Percentiles rank a stretch among this genome's conserved stretches.
These are phyloP conservation scores for Pilaira anomala DNA, from an alignment of 192 early-diverging fungal genomes.

Conservation along the genomic window DNA sequence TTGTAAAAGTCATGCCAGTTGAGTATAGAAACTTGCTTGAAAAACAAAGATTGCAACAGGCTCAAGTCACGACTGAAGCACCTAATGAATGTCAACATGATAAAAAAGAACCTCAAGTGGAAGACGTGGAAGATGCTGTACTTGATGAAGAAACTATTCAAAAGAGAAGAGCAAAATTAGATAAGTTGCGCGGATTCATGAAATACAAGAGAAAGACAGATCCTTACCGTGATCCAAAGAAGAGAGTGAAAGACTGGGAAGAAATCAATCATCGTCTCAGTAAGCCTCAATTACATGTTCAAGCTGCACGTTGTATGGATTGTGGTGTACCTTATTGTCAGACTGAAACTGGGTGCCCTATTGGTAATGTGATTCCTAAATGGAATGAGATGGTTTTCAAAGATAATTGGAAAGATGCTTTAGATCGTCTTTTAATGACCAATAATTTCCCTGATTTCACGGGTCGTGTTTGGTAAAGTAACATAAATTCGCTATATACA, in stretches of 20 bases:
- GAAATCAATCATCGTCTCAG: constrained; percentile 92
- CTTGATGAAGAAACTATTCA: constrained; percentile 73
- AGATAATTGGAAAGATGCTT: constrained; percentile 94
- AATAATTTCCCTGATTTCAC: constrained; percentile 99
- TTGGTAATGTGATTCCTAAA: constrained; percentile 98
- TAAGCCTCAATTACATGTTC: constrained; percentile 77
- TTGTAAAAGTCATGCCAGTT: constrained; percentile 91
- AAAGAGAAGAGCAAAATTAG: constrained; percentile 68
- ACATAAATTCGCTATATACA: neutral
- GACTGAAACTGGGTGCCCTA: constrained; percentile 94
- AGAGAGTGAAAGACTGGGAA: constrained; percentile 86
- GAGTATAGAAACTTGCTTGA: constrained; percentile 87
- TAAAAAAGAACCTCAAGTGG: constrained; percentile 56
- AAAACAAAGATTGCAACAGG: constrained; percentile 51
- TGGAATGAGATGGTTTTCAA: constrained; percentile 98
- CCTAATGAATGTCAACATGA: constrained; percentile 14
- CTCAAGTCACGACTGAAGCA: constrained; percentile 22
- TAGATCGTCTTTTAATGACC: constrained; percentile 90
- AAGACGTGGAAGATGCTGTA: constrained; percentile 89
- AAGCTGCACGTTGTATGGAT: constrained; percentile 97
- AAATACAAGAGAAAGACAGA: constrained; percentile 90
- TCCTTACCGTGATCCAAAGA: constrained; percentile 78
- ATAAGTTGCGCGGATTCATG: constrained; percentile 94
- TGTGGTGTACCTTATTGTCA: constrained; percentile 99
- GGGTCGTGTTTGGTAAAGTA: constrained; percentile 78